These are phyloP conservation scores for Mycosphaerella arachidis DNA, from an alignment of 2,329 filamentous ascomycete species.

Conservation along the genomic window DNA sequence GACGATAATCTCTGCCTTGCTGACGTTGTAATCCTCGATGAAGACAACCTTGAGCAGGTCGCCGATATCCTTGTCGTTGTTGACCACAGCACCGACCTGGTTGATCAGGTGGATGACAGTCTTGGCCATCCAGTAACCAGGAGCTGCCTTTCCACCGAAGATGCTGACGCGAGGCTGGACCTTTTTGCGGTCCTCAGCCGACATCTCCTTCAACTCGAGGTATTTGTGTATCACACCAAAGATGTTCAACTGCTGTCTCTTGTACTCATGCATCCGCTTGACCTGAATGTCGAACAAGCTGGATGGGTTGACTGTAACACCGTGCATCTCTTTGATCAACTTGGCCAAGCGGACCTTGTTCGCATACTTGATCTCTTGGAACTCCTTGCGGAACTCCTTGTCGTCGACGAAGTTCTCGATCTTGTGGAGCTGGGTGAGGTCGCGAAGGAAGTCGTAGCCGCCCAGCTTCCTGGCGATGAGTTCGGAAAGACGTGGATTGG, in stretches of 20 bases:
- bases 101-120: slow-evolving; percentile 91
- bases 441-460: slow-evolving; percentile 78
- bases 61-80: slow-evolving; percentile 86
- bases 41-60: slow-evolving; percentile 96
- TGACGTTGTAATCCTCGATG: slow-evolving; percentile 97
- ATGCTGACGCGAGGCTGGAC: slow-evolving; percentile 84
- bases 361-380: slow-evolving; percentile 92
- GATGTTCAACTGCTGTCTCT: slow-evolving; percentile 95
- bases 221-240: slow-evolving; percentile 97
- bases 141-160: slow-evolving; percentile 95
- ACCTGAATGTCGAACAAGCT: slow-evolving; percentile 96
- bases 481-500: slow-evolving; percentile 86
- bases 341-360: slow-evolving; percentile 92
- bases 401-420: slow-evolving; percentile 81
- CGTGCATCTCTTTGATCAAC: slow-evolving; percentile 79
- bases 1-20: slow-evolving; percentile 95
- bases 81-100: slow-evolving; percentile 81
- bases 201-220: slow-evolving; percentile 80
- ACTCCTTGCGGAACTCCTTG: slow-evolving; percentile 85
- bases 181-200: slow-evolving; percentile 78
- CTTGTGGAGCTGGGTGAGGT: slow-evolving; percentile 79
- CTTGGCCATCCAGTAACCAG: slow-evolving; percentile 99
- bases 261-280: slow-evolving; percentile 99
- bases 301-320: slow-evolving; percentile 77
- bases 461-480: slow-evolving; percentile 88